phyloP scores from a whole-genome alignment of 176 grass and related monocot genomes.

The Typha latifolia region DNA sequence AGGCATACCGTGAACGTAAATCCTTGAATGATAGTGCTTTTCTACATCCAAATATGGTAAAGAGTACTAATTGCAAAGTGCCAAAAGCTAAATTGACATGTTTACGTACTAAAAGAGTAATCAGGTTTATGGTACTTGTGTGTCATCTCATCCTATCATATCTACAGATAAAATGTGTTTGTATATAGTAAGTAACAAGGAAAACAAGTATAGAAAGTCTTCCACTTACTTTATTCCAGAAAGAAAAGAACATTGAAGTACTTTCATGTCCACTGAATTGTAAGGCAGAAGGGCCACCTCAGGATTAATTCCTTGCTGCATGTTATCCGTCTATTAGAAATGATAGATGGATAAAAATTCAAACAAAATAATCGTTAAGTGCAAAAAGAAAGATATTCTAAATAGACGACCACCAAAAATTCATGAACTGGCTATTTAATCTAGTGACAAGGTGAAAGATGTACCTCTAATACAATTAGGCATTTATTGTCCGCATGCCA shows the following conservation, averaged over 20 bases:
- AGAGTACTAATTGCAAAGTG: too few relatives aligned
- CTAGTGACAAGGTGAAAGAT: neutral
- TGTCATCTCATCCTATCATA: too few relatives aligned
- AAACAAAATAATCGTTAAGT: slow-evolving; percentile 1
- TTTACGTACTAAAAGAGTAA: too few relatives aligned
- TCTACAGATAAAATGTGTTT: too few relatives aligned
- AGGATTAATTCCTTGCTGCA: slow-evolving; percentile 62
- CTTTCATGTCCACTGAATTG: slow-evolving; percentile 47
- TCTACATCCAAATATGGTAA: too few relatives aligned
- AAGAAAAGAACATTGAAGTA: slow-evolving; percentile 88
- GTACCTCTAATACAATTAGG: slow-evolving; percentile 80
- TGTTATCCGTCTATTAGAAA: slow-evolving; percentile 11
- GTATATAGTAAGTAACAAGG: too few relatives aligned
- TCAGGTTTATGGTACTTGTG: too few relatives aligned
- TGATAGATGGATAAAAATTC: neutral
- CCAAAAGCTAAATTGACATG: too few relatives aligned
- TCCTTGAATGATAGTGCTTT: too few relatives aligned
- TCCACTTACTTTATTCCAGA: slow-evolving; percentile 67
- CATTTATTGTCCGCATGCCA: slow-evolving; percentile 63
- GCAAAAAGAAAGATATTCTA: neutral
- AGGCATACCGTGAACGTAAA: too few relatives aligned
- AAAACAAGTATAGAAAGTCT: too few relatives aligned
- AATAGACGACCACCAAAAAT: slow-evolving; percentile 1
- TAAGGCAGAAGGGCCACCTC: slow-evolving; percentile 69
- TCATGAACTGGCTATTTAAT: slow-evolving; percentile 2